phyloP scores from a whole-genome alignment of 306 rosid species.

The Heteromeles arbutifolia region DNA sequence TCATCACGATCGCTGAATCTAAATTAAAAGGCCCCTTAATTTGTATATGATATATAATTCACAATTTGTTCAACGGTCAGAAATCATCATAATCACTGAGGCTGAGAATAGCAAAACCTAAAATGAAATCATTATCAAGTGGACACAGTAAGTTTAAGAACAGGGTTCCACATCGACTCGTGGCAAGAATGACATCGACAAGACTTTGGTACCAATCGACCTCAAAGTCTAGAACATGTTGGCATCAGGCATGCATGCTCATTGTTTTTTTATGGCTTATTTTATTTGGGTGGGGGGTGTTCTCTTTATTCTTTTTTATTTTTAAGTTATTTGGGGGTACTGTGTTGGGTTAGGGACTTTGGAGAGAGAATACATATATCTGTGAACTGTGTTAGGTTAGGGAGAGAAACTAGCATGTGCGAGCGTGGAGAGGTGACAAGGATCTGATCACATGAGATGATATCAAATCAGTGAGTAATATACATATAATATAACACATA shows the following conservation, averaged over 20 bases:
- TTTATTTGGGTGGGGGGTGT: background rate
- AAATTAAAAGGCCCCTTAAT: too few species aligned
- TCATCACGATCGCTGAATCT: too few species aligned
- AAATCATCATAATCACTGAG: background rate
- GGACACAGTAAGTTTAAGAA: background rate
- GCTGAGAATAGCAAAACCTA: background rate
- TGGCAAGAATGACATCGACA: background rate
- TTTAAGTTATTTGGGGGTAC: background rate
- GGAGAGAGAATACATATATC: background rate
- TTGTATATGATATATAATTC: too few species aligned
- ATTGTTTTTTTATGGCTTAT: background rate
- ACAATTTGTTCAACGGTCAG: background rate
- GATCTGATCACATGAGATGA: conserved; percentile 11
- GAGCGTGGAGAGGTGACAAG: conserved; percentile 22
- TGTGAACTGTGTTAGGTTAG: background rate
- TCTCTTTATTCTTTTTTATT: background rate
- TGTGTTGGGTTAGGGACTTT: background rate
- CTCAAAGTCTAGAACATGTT: background rate
- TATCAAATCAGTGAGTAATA: background rate
- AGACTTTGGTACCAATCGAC: background rate
- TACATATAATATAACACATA: background rate
- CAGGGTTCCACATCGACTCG: background rate
- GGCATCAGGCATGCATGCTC: background rate
- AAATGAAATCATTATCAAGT: background rate
- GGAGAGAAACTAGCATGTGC: conserved; percentile 11